A percentile compares a stretch with the other conserved stretches of the same genome.
Conservation (phyloP, 371 early-diverging fungal species). For the Mortierella sp. region DNA sequence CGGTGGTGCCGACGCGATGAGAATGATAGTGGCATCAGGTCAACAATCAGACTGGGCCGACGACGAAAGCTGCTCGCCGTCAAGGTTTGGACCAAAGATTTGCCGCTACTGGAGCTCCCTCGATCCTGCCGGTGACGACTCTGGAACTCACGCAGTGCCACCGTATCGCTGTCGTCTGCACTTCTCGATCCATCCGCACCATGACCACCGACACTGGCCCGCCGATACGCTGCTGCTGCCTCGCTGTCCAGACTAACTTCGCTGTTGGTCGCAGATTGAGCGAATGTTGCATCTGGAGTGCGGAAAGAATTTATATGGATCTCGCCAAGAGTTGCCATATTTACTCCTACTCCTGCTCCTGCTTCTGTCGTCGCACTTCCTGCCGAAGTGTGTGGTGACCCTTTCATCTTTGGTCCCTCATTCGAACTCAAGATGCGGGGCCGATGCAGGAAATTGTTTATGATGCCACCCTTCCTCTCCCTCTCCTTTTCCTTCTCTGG, state of each 20-base stretch:
- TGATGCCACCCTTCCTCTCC: constrained; percentile 28
- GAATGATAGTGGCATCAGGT: not conserved
- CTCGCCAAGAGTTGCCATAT: not conserved
- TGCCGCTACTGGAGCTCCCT: constrained; percentile 12
- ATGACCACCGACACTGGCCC: not conserved
- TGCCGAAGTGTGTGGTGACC: not conserved
- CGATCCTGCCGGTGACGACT: not conserved
- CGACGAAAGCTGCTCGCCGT: not conserved
- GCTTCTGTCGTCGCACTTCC: not conserved
- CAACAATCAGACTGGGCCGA: constrained; percentile 2
- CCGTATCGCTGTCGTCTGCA: not conserved
- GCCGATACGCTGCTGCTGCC: not conserved
- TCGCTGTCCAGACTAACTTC: constrained; percentile 23
- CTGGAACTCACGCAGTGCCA: not conserved
- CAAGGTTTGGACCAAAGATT: not conserved
- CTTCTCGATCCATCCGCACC: constrained; percentile 1
- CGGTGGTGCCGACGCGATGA: not conserved
- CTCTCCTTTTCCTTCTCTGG: constrained; percentile 10
- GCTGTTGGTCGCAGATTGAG: constrained; percentile 13
- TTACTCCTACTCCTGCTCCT: not conserved
- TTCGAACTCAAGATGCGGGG: constrained; percentile 25
- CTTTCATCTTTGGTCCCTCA: constrained; percentile 12
- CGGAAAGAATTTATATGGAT: not conserved
- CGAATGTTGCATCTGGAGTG: not conserved
- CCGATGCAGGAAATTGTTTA: constrained; percentile 31